Conservation (phyloP, 2,329 filamentous ascomycete species). For the Epichloe sibirici region DNA sequence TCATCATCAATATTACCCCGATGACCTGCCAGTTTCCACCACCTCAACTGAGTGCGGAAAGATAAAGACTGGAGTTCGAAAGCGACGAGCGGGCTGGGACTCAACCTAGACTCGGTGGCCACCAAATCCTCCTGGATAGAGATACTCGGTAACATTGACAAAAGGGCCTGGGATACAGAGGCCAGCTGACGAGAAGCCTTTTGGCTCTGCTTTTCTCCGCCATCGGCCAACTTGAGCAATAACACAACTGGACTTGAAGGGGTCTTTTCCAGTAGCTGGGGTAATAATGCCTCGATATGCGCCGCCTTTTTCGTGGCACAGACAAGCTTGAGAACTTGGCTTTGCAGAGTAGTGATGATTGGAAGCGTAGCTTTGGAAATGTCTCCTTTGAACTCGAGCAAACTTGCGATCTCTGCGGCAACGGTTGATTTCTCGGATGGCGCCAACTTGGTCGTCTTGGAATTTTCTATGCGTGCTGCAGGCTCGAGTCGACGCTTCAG, state of each 20-base stretch:
- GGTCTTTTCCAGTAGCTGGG: constrained; percentile 39
- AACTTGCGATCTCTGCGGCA: constrained; percentile 34
- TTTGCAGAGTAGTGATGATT: constrained; percentile 51
- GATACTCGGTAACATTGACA: constrained; percentile 56
- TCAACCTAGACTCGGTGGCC: constrained; percentile 40
- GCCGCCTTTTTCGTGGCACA: constrained; percentile 46
- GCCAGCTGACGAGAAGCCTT: constrained; percentile 58
- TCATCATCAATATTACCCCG: constrained; percentile 50
- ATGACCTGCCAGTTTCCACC: constrained; percentile 53
- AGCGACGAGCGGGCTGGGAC: constrained; percentile 42
- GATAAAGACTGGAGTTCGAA: constrained; percentile 54
- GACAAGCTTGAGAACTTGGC: constrained; percentile 52
- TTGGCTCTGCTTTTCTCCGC: constrained; percentile 30
- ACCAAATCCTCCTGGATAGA: constrained; percentile 48
- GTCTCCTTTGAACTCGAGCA: constrained; percentile 48
- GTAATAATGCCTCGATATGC: constrained; percentile 44
- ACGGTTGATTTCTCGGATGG: constrained; percentile 18
- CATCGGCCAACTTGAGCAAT: constrained; percentile 34
- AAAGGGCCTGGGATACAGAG: constrained; percentile 48
- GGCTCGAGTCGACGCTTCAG: constrained; percentile 51
- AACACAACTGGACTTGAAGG: constrained; percentile 46
- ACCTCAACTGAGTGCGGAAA: constrained; percentile 47
- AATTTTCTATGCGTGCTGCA: constrained; percentile 13
- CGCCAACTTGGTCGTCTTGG: constrained; percentile 20
- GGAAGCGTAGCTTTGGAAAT: constrained; percentile 32